These are phyloP conservation scores for Ganoderma multipileum DNA, from an alignment of 1,284 basidiomycete species.

Conservation along the genomic window DNA sequence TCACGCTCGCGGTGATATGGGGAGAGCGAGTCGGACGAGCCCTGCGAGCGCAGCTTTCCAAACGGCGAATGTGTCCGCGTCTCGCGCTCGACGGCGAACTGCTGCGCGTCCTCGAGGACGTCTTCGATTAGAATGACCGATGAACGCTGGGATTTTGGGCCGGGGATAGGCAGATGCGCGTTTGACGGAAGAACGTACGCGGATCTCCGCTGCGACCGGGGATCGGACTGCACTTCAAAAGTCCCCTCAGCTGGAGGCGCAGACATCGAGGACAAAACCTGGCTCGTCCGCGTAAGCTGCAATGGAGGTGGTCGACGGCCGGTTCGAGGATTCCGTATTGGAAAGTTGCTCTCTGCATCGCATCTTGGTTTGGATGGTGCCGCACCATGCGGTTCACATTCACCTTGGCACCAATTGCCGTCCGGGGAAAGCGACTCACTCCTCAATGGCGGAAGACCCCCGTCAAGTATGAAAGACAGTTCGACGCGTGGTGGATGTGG, in stretches of 20 bases:
- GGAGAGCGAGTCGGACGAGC: slow-evolving; percentile 2
- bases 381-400: background rate
- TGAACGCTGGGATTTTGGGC: background rate
- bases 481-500: background rate
- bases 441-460: slow-evolving; percentile 1
- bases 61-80: slow-evolving; percentile 11
- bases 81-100: background rate
- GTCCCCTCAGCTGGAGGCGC: slow-evolving; percentile 2
- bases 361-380: background rate
- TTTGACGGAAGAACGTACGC: background rate
- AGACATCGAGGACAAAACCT: background rate
- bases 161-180: slow-evolving; percentile 1
- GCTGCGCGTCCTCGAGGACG: slow-evolving; percentile 5
- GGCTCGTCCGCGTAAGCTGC: background rate
- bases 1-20: background rate
- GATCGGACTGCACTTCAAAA: background rate
- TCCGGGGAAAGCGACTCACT: slow-evolving; percentile 1
- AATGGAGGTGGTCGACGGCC: slow-evolving; percentile 9
- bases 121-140: slow-evolving; percentile 1
- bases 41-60: slow-evolving; percentile 4
- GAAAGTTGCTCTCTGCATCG: background rate
- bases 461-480: background rate
- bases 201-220: slow-evolving; percentile 8
- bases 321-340: background rate
- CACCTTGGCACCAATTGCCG: background rate